Conservation (phyloP, 2,329 filamentous ascomycete species). For the Tolypocladium ophioglossoides region DNA sequence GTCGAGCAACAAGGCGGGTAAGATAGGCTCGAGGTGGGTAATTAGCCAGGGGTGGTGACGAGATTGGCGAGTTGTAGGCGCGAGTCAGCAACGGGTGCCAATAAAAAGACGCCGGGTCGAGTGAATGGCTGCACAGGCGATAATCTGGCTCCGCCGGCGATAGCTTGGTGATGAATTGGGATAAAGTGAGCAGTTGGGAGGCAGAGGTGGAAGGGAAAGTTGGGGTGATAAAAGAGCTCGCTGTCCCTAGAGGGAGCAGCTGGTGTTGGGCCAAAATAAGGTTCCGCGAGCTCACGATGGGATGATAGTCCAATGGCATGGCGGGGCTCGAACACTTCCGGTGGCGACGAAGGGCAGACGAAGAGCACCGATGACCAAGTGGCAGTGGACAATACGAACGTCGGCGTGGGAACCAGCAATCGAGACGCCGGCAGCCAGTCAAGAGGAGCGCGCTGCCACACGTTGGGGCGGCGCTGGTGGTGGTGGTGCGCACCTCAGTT, state of each 20-base stretch:
- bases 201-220: neutral
- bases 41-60: neutral
- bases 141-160: neutral
- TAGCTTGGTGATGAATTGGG: neutral
- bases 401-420: neutral
- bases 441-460: neutral
- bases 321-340: neutral
- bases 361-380: neutral
- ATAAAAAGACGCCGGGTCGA: neutral
- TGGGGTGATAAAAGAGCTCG: neutral
- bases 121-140: neutral
- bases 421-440: neutral
- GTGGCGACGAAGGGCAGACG: neutral
- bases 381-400: neutral
- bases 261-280: neutral
- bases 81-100: neutral
- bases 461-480: neutral
- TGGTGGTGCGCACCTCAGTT: neutral
- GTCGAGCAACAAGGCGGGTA: neutral
- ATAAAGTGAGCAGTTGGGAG: neutral
- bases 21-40: neutral
- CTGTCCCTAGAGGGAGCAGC: neutral
- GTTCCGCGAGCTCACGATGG: neutral
- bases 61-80: neutral
- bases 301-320: neutral